Conservation (phyloP, 352 stramenopile species). For the Globisporangium iwayamae region DNA sequence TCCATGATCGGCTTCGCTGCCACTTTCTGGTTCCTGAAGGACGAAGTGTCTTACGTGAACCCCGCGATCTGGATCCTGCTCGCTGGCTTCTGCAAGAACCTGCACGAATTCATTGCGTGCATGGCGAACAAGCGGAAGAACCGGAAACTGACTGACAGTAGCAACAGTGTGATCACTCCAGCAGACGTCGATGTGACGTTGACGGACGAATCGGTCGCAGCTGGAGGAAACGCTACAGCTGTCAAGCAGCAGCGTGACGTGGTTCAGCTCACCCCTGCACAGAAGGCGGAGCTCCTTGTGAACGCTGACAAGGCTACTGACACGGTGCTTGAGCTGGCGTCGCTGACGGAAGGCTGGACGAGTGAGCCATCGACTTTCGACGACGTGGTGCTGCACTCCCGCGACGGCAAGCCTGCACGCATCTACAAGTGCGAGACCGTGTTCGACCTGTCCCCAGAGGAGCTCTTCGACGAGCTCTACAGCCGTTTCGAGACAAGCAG, state of each 20-base stretch:
- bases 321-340: constrained; percentile 49
- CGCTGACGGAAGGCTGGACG: constrained; percentile 52
- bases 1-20: constrained; percentile 57
- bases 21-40: constrained; percentile 80
- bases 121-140: constrained; percentile 26
- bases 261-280: constrained; percentile 40
- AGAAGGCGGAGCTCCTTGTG: constrained; percentile 47
- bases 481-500: constrained; percentile 72
- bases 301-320: constrained; percentile 47
- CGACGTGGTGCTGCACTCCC: constrained; percentile 57
- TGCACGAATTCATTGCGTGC: constrained; percentile 47
- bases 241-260: constrained; percentile 30
- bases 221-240: constrained; percentile 1
- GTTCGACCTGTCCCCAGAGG: constrained; percentile 64
- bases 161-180: constrained; percentile 17
- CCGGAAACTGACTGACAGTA: constrained; percentile 2
- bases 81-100: constrained; percentile 65
- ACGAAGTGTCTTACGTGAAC: constrained; percentile 69
- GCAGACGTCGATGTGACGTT: constrained; percentile 16
- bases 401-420: constrained; percentile 65
- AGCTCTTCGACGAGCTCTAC: constrained; percentile 78
- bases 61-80: constrained; percentile 76
- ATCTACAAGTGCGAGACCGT: constrained; percentile 75
- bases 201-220: constrained; percentile 6
- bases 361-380: constrained; percentile 60